Evolutionary conservation across 2,329 filamentous ascomycete genomes (phyloP), one percentile per base, ranked within the genome.

Genomic region (Phoma sp.): DNA sequence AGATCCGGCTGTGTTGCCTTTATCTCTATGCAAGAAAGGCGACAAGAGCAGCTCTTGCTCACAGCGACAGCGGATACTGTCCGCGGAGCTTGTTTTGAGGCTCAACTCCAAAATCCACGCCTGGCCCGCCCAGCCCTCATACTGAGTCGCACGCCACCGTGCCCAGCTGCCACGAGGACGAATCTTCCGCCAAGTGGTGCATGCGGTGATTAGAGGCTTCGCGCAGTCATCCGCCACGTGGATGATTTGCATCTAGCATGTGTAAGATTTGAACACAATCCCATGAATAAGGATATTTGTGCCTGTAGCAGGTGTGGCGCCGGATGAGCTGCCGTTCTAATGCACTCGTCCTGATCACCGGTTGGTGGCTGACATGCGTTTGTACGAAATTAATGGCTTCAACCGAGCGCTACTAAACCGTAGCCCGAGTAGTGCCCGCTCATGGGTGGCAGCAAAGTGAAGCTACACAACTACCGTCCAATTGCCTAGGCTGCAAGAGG

Each of bases 381-480:
- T 56, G 62, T 62, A 59, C 59, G 57, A 64, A 36, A 37, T 52
- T 36, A 21, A 50, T 49, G 46, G 39, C 32, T 28, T 54, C 32
- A 57, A 39, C 47, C 52, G 21, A 40, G 47, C 47, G 38, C 26
- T 26, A 38, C 32, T 51, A 43, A 26, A n/a, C 17, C 17, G 29
- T 32, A 50, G 40, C 39, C 42, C 17, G 46, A 49, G 56, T 61
- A 61, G 60, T 49, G 62, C 53, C 56, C 56, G 60, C 57, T 47
- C 51, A 51, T 42, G 30, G 54, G 52, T 46, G 40, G 45, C 45
- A 28, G 45, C 25, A 54, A 33, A 54, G 49, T 62, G 57, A 61
- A 57, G 61, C 61, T 59, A 64, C 42, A 43, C 18, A 36, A 47
- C 53, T 45, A 53, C 51, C n/a, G 37, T 43, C 47, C 39, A 39